These are phyloP conservation scores for Pseudonectria foliicola DNA, from an alignment of 2,329 filamentous ascomycete species.

Conservation along the genomic window DNA sequence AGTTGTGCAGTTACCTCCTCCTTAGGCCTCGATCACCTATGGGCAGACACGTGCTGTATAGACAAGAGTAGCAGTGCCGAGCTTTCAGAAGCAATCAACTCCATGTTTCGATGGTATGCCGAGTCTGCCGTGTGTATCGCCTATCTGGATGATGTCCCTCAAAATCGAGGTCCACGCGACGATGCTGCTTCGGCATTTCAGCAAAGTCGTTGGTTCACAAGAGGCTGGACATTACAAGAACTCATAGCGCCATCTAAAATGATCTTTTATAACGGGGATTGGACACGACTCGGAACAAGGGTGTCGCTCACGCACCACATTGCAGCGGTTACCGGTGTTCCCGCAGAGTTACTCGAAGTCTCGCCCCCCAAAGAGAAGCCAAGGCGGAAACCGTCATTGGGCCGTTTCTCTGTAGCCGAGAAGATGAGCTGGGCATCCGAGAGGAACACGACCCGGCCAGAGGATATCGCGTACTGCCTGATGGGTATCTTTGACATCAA, in stretches of 20 bases:
- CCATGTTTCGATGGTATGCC: slow-evolving; percentile 28
- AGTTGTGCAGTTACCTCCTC: slow-evolving; percentile 14
- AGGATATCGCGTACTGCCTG: slow-evolving; percentile 27
- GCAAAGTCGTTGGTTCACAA: slow-evolving; percentile 19
- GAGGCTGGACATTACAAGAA: slow-evolving; percentile 25
- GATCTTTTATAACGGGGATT: slow-evolving; percentile 18
- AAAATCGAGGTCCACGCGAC: background rate
- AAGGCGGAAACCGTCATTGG: slow-evolving; percentile 3
- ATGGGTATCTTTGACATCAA: slow-evolving; percentile 27
- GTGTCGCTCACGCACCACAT: slow-evolving; percentile 14
- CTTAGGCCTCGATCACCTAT: slow-evolving; percentile 17
- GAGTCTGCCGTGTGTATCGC: slow-evolving; percentile 19
- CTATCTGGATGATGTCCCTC: slow-evolving; percentile 17
- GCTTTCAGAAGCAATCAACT: slow-evolving; percentile 25
- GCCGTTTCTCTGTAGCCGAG: slow-evolving; percentile 17
- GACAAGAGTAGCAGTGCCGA: slow-evolving; percentile 26
- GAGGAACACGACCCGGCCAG: slow-evolving; percentile 21
- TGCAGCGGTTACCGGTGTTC: slow-evolving; percentile 12
- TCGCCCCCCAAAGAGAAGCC: slow-evolving; percentile 6
- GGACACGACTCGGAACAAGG: slow-evolving; percentile 13
- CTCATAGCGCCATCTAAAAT: slow-evolving; percentile 21
- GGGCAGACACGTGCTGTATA: slow-evolving; percentile 28
- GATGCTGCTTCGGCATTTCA: slow-evolving; percentile 2
- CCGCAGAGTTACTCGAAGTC: slow-evolving; percentile 10
- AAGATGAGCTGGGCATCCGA: slow-evolving; percentile 25